Evolutionary conservation across 805 yeast species (phyloP), one percentile per base, ranked within the genome.

Genomic region (Kodamaea lidongshanica): DNA sequence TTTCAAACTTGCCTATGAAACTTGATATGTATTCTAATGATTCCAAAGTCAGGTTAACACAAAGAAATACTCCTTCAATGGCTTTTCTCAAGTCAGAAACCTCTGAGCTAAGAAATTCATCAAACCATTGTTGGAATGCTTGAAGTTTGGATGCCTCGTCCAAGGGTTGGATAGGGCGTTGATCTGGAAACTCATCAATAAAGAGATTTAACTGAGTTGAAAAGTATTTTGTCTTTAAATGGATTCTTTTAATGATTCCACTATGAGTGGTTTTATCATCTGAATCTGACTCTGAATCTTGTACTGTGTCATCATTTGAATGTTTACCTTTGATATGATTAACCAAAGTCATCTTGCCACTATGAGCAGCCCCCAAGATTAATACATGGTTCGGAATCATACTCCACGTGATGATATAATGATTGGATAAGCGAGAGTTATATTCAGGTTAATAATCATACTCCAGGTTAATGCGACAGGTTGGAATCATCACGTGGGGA

Each of bases 1-100:
- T 16, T 9, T 28, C 22, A 7, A 17, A 16, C 13, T 10, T 27
- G 3, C 41, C 45, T 4, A 58, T 30, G 30, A 32, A 18, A 12
- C 23, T 13, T 12, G 16, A 15, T 3, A 32, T 12, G 16, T 42
- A 45, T 13, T 48, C 56, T 3, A 37, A 26, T 7, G 48, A 44
- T 12, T 40, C 45, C 5, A 33, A 19, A 7, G 39, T 41, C 24
- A 56, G 28, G 35, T 61, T 54, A 9, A 70, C 20, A 1, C 72
- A 62, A 35, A 69, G 50, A 3, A 72, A 48, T 7, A 70, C 16
- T 1, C 77, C 78, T 24, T 65, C 69, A 3, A 72, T 23, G 1
- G 46, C 65, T 12, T 65, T 70, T 15, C 77, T 47, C 19, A 72
- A 43, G 31, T 70, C 77, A 14, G 35, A 41, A 34, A 48, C 54